phyloP scores from a whole-genome alignment of 192 early-diverging fungal genomes.

The Lobosporangium transversale region DNA sequence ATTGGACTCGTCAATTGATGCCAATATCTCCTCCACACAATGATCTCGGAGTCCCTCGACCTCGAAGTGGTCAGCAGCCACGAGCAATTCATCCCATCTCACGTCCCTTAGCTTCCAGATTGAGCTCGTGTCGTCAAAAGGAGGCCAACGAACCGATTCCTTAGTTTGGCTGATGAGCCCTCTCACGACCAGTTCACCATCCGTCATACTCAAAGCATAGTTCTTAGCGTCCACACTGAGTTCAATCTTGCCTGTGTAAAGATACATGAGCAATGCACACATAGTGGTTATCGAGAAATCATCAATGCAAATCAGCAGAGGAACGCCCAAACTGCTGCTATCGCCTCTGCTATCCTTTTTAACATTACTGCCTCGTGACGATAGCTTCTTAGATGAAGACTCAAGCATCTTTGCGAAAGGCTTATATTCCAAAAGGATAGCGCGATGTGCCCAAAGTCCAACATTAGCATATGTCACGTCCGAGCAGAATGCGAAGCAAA shows the following conservation, averaged over 20 bases:
- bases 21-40: not conserved
- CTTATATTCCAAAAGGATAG: not conserved
- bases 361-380: too few relatives aligned
- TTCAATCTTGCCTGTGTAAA: not conserved
- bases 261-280: not conserved
- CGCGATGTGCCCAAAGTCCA: not conserved
- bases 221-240: not conserved
- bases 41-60: not conserved
- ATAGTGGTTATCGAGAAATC: too few relatives aligned
- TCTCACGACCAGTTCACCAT: not conserved
- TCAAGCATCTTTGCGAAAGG: too few relatives aligned
- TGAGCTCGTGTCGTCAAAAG: not conserved
- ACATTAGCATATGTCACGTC: not conserved
- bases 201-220: not conserved
- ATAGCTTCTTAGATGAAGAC: too few relatives aligned
- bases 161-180: not conserved
- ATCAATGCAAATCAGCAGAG: too few relatives aligned
- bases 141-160: not conserved
- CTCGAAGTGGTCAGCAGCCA: not conserved
- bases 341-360: too few relatives aligned
- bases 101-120: not conserved
- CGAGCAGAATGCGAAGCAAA: not conserved
- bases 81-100: not conserved
- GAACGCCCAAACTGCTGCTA: too few relatives aligned
- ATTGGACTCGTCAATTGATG: not conserved